Evolutionary conservation across 768 basidiomycete species (phyloP).

Genomic region (Tricholomella constricta): DNA sequence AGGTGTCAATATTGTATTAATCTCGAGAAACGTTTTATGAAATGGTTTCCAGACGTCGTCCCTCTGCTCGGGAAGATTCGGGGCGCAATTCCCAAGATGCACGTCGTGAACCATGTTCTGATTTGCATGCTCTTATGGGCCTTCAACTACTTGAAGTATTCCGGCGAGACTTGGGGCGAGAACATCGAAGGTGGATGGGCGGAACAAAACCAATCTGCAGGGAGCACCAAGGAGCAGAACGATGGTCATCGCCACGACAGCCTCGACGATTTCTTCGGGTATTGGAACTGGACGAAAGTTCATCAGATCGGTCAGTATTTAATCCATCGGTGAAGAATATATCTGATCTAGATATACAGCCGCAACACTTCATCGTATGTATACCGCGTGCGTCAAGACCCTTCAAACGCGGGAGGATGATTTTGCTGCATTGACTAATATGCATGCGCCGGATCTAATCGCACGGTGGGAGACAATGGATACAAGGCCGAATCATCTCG

Average conservation of each 20-base stretch:
- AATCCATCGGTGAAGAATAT: neutral
- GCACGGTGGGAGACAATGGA: constrained; percentile 7
- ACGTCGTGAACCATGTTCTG: constrained; percentile 27
- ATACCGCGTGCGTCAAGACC: neutral
- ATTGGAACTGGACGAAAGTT: constrained; percentile 30
- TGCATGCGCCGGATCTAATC: neutral
- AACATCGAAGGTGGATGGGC: constrained; percentile 32
- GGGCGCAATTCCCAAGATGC: constrained; percentile 31
- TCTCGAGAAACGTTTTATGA: constrained; percentile 16
- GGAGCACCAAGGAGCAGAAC: constrained; percentile 31
- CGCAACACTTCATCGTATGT: neutral
- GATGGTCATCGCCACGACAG: constrained; percentile 31
- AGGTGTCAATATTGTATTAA: constrained; percentile 26
- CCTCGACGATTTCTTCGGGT: constrained; percentile 24
- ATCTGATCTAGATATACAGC: neutral
- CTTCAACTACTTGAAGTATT: constrained; percentile 26
- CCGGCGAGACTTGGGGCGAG: constrained; percentile 28
- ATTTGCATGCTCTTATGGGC: constrained; percentile 23
- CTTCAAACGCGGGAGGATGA: neutral
- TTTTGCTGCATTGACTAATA: neutral
- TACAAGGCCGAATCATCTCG: neutral
- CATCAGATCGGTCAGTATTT: constrained; percentile 21
- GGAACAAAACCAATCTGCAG: constrained; percentile 27
- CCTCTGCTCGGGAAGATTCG: constrained; percentile 15
- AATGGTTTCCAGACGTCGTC: constrained; percentile 17